phyloP scores from a whole-genome alignment of 768 basidiomycete species.

The Hygrophorus russula region DNA sequence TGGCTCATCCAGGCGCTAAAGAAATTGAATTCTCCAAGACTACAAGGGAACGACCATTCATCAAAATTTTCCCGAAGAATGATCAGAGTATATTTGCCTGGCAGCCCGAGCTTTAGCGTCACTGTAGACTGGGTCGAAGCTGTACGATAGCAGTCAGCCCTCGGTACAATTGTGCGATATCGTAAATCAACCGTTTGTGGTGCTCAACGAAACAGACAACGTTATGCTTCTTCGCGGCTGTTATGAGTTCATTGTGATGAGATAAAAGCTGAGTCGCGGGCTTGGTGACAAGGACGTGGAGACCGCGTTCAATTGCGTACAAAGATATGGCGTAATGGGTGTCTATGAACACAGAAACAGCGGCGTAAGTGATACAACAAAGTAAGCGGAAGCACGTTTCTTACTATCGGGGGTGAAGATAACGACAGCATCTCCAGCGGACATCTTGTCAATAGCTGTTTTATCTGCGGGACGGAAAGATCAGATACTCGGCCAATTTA shows the following conservation, averaged over 20 bases:
- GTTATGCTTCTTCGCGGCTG: slow-evolving; percentile 65
- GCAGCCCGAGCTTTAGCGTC: slow-evolving; percentile 76
- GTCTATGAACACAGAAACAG: slow-evolving; percentile 25
- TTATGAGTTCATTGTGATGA: slow-evolving; percentile 72
- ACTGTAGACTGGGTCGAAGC: slow-evolving; percentile 86
- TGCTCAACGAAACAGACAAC: slow-evolving; percentile 93
- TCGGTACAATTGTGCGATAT: background rate
- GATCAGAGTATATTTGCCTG: slow-evolving; percentile 1
- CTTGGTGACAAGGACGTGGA: slow-evolving; percentile 90
- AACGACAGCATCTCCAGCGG: slow-evolving; percentile 79
- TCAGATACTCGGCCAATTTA: background rate
- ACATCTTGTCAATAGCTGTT: slow-evolving; percentile 63
- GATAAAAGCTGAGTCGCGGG: slow-evolving; percentile 81
- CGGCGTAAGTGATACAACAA: background rate
- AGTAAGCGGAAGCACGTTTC: slow-evolving; percentile 13
- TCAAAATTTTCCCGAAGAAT: too few species aligned
- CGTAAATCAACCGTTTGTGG: slow-evolving; percentile 57
- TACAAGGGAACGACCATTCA: too few species aligned
- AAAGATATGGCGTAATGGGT: slow-evolving; percentile 81
- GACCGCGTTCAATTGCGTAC: slow-evolving; percentile 74
- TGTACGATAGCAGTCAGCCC: slow-evolving; percentile 12
- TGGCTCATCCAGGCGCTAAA: slow-evolving; percentile 98
- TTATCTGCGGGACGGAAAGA: slow-evolving; percentile 46
- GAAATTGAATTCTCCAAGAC: slow-evolving; percentile 88
- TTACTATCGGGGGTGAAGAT: slow-evolving; percentile 88